Evolutionary conservation across 345 rosid species (phyloP), one percentile per base, ranked within the genome.

Genomic region (Arabidopsis suecica): DNA sequence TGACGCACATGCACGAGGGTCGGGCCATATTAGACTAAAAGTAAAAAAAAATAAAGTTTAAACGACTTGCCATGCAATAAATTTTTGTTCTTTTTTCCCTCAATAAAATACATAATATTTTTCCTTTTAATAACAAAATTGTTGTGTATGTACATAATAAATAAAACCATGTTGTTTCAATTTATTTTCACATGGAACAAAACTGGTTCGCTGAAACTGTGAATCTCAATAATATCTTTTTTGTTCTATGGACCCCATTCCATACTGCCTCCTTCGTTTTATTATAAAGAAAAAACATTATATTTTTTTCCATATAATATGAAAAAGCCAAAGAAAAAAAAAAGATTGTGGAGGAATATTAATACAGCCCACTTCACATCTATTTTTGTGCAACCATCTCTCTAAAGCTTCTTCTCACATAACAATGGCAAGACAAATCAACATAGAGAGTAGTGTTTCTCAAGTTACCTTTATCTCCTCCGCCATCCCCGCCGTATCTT

Each of bases 391-490:
- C 77, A 78, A 36, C 48, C 55, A 59, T 67, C 53, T 78, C 61
- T 68, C 73, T 41, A 50, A 77, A 77, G 67, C 76, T 69, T 9
- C 12, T 73, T 73, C 81, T 51, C 63, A 44, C 76, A 37, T 20
- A 82, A 66, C 69, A 83, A 78, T 78, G 81, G 70, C 37, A 54
- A 61, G 41, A 78, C 69, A 78, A 16, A 61, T 67, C 91, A 86
- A 75, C 86, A 61, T 69, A 2, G 84, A 83, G 58, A 86, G 55
- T 61, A 78, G 82, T 83, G 86, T 72, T 75, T 47, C 59, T 53
- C 86, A 74, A 65, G 80, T 62, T 48, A 69, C 56, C 80, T 18
- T 48, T 11, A 49, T 16, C 36, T 45, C 73, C 49, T 34, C 58
- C 50, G 0, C 42, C 42, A 0, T 38, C 44, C 11, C 44, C 5